phyloP scores from a whole-genome alignment of 257 asterid genomes.

The Mentha longifolia region DNA sequence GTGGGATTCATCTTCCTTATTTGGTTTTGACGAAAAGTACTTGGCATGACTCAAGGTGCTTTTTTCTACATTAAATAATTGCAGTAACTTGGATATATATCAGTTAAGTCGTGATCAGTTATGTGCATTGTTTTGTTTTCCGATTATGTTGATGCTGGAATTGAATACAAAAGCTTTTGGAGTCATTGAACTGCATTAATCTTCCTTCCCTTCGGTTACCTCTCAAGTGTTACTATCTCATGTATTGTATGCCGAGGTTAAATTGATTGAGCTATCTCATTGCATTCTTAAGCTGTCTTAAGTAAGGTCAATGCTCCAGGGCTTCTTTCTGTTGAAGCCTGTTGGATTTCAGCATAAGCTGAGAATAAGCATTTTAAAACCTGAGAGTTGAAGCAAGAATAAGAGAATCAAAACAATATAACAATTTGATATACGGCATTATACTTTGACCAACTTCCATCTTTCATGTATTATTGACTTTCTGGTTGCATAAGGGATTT shows the following conservation, averaged over 20 bases:
- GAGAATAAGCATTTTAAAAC: conserved; percentile 6
- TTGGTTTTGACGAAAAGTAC: background rate
- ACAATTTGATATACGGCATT: background rate
- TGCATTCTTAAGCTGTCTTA: background rate
- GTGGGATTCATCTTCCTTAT: background rate
- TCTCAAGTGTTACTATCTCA: background rate
- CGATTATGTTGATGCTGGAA: background rate
- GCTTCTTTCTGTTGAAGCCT: conserved; percentile 11
- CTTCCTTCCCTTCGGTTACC: background rate
- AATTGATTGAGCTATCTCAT: conserved; percentile 3
- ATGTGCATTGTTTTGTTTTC: background rate
- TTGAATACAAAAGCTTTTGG: conserved; percentile 8
- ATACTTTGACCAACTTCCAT: background rate
- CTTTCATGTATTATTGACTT: background rate
- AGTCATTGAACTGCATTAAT: background rate
- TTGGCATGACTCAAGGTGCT: background rate
- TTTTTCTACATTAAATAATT: background rate
- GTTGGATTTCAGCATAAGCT: conserved; percentile 10
- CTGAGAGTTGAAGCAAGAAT: background rate
- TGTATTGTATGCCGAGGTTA: background rate
- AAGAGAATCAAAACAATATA: background rate
- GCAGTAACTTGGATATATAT: conserved; percentile 11
- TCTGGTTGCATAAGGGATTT: background rate
- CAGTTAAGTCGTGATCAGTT: background rate
- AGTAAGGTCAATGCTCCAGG: conserved; percentile 5